phyloP scores from a whole-genome alignment of 768 basidiomycete genomes.

The Cantharellus anzutake region DNA sequence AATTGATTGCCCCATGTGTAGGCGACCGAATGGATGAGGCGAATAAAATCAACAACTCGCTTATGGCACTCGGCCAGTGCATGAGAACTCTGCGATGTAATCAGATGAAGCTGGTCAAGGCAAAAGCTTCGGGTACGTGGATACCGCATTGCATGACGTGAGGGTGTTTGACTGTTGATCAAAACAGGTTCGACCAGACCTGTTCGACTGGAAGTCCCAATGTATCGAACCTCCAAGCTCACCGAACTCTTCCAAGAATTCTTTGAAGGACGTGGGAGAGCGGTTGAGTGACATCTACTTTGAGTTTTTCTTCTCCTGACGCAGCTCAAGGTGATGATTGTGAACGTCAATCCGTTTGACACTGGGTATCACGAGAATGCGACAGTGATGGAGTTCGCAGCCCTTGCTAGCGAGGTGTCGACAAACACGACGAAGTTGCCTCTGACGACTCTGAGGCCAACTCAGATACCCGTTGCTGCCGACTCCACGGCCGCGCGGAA shows the following conservation, averaged over 20 bases:
- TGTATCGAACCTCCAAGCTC: constrained; percentile 85
- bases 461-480: constrained; percentile 12
- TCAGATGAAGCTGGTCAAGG: constrained; percentile 40
- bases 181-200: too few relatives aligned
- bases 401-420: constrained; percentile 74
- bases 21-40: constrained; percentile 91
- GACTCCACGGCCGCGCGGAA: constrained; percentile 10
- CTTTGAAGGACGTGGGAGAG: constrained; percentile 79
- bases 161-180: too few relatives aligned
- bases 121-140: constrained; percentile 4
- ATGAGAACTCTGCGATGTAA: constrained; percentile 84
- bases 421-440: constrained; percentile 43
- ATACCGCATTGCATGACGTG: too few relatives aligned
- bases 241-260: constrained; percentile 95
- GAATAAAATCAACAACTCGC: constrained; percentile 91
- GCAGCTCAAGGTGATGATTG: constrained; percentile 74
- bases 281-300: constrained; percentile 29
- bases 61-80: constrained; percentile 97
- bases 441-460: constrained; percentile 15
- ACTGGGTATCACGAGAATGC: constrained; percentile 97
- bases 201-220: constrained; percentile 13
- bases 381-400: constrained; percentile 96
- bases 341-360: constrained; percentile 95
- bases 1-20: constrained; percentile 3
- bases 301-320: constrained; percentile 1